phyloP scores from a whole-genome alignment of 371 early-diverging fungal genomes.

The Mucor circinelloides region DNA sequence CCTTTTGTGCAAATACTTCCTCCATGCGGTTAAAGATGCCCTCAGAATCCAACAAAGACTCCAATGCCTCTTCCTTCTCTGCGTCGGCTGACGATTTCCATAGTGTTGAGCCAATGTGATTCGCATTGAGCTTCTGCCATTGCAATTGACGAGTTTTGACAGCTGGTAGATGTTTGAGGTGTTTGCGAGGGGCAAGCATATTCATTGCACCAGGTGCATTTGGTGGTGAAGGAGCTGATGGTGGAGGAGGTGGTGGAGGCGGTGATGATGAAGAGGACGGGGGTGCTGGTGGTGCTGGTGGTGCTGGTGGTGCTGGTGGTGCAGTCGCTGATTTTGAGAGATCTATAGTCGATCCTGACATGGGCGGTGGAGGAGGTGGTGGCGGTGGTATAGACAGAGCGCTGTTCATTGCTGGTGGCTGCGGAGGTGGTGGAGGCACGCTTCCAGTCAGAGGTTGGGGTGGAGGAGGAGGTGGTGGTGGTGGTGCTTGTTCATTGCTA shows the following conservation, averaged over 20 bases:
- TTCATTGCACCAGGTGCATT: constrained; percentile 9
- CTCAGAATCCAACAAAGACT: constrained; percentile 46
- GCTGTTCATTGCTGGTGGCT: constrained; percentile 9
- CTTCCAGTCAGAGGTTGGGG: constrained; percentile 27
- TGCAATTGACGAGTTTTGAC: constrained; percentile 81
- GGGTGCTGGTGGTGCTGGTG: constrained; percentile 37
- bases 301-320: constrained; percentile 18
- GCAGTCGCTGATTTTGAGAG: constrained; percentile 23
- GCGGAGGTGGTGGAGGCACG: constrained; percentile 39
- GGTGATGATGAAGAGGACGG: constrained; percentile 45
- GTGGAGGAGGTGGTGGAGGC: constrained; percentile 30
- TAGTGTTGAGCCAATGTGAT: constrained; percentile 57
- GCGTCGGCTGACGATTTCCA: constrained; percentile 43
- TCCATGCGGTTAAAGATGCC: constrained; percentile 77
- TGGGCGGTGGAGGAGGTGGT: constrained; percentile 33
- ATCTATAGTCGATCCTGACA: constrained; percentile 19
- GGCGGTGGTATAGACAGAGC: constrained; percentile 30
- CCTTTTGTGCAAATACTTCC: constrained; percentile 77
- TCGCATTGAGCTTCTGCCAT: constrained; percentile 83
- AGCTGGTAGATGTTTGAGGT: constrained; percentile 63
- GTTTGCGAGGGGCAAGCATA: constrained; percentile 46
- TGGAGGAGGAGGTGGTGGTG: constrained; percentile 18
- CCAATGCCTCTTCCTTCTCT: constrained; percentile 49
- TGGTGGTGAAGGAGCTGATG: constrained; percentile 18
- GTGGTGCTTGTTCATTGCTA: neutral